phyloP scores from a whole-genome alignment of 2,329 filamentous ascomycete genomes.

The Scedosporium apiospermum region DNA sequence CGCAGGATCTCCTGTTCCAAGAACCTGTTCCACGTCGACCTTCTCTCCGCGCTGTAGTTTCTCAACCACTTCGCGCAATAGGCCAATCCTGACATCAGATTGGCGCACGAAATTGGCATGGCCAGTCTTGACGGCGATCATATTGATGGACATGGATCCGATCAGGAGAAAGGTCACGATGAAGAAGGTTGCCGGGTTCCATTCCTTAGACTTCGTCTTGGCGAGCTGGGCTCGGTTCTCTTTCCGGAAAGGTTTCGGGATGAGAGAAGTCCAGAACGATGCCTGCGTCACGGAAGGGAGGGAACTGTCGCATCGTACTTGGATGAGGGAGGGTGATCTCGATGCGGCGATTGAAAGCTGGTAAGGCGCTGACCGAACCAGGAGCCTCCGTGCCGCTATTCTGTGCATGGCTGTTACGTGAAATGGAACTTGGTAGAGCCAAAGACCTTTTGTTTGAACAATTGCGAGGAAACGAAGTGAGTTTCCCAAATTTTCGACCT shows the following conservation, averaged over 20 bases:
- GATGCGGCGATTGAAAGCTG: not conserved
- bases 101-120: constrained; percentile 62
- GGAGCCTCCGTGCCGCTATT: not conserved
- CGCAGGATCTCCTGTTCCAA: constrained; percentile 68
- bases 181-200: constrained; percentile 77
- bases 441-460: not conserved
- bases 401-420: not conserved
- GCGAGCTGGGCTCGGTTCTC: constrained; percentile 18
- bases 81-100: constrained; percentile 67
- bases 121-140: constrained; percentile 72
- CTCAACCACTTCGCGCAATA: constrained; percentile 67
- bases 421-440: too few species aligned
- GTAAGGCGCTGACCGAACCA: not conserved
- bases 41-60: constrained; percentile 62
- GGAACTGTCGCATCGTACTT: constrained; percentile 24
- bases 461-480: not conserved
- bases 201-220: constrained; percentile 44
- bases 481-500: too few species aligned
- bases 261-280: constrained; percentile 59
- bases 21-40: constrained; percentile 72
- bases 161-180: constrained; percentile 78
- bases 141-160: constrained; percentile 91
- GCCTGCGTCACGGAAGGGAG: constrained; percentile 43
- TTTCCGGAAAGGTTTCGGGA: constrained; percentile 56
- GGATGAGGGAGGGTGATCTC: not conserved